Evolutionary conservation across 495 filamentous ascomycete species (phyloP).

Genomic region (Neurospora terricola): DNA sequence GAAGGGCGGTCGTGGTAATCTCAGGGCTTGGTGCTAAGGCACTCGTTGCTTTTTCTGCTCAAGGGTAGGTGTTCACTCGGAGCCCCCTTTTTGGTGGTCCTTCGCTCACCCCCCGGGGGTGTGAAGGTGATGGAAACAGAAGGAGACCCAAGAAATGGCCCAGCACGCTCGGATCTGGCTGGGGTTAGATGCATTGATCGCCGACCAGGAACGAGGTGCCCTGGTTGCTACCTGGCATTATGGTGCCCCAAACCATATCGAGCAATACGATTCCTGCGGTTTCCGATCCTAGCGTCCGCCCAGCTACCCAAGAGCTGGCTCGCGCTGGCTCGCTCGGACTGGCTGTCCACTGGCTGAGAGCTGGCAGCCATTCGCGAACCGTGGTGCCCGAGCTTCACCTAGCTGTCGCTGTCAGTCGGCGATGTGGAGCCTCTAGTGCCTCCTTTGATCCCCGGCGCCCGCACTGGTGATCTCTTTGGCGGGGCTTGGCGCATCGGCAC

Average conservation of each 20-base stretch:
- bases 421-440: not conserved
- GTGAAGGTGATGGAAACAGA: not conserved
- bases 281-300: conserved; percentile 22
- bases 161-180: not conserved
- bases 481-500: not conserved
- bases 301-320: not conserved
- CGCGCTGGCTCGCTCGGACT: not conserved
- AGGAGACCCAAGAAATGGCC: not conserved
- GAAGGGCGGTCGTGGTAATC: not conserved
- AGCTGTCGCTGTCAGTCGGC: not conserved
- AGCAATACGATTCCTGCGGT: conserved; percentile 8
- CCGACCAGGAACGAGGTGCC: conserved; percentile 16
- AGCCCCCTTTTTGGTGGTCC: not conserved
- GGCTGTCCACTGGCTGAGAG: not conserved
- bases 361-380: not conserved
- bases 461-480: not conserved
- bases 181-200: conserved; percentile 20
- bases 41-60: conserved; percentile 3
- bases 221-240: not conserved
- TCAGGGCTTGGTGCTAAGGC: not conserved
- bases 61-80: not conserved
- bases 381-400: not conserved
- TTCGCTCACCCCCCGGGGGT: conserved; percentile 7
- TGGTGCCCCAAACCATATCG: conserved; percentile 13
- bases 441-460: not conserved